Evolutionary conservation across 129 eudicot genomes (phyloP), one percentile per base, ranked within the genome.

Genomic region (Ambrosia artemisiifolia): DNA sequence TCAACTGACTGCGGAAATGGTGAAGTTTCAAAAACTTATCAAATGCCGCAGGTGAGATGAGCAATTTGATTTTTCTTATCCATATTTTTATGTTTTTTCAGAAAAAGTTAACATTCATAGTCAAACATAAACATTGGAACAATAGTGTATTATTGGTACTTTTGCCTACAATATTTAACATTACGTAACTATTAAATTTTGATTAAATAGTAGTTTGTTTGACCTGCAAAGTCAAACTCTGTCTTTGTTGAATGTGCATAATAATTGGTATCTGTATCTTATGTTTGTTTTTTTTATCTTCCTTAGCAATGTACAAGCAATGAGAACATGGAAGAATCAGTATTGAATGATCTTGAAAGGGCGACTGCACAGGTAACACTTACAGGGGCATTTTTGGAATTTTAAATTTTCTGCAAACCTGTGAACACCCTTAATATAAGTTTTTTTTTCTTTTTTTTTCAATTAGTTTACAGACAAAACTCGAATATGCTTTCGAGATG

Each of bases 401-500:
- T 38, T 59, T 16, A 17, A 40, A 50, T 7, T 55, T 32, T 13
- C n/a, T n/a, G n/a, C n/a, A n/a, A n/a, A n/a, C n/a, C 38, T 65
- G 43, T 64, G 32, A 42, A 50, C 63, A 35, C 65, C 60, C 64
- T 72, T 68, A 74, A 35, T 14, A 35, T n/a, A 38, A 24, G 42
- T 9, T 42, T 38, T 74, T 12, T 69, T 50, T 75, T 19, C 2
- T 38, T 74, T 47, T 38, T 6, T n/a, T n/a, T n/a, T n/a, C n/a
- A n/a, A 38, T 38, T 85, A 90, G 96, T 67, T 90, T 81, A 77
- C 85, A 0, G 80, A 73, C 62, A 75, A 76, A 53, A 90, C 91
- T n/a, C 78, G 96, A 79, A 78, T 83, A 43, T 83, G 91, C 87
- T 85, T 90, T 51, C 85, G 96, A 48, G 96, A 90, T 85, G 84